Conservation (phyloP, 23 red algal genomes). For the Pyropia haitanensis region DNA sequence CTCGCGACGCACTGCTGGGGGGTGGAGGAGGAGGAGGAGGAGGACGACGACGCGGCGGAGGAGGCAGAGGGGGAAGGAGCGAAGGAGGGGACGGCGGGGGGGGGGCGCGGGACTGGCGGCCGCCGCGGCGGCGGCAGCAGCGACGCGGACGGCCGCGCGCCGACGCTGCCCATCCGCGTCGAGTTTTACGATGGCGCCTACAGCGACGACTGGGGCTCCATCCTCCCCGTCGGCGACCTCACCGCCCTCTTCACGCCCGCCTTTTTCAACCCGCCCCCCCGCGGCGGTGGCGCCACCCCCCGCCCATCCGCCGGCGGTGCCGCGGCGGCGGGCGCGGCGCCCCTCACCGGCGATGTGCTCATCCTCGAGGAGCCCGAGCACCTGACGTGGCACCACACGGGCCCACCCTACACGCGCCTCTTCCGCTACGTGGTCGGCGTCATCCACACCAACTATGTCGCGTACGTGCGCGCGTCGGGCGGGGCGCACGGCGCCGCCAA, state of each 20-base stretch:
- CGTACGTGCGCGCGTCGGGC: constrained; percentile 19
- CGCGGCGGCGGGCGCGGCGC: neutral
- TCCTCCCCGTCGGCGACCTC: constrained; percentile 62
- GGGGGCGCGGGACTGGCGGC: too few relatives aligned
- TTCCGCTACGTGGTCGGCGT: constrained; percentile 60
- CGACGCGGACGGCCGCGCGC: constrained; percentile 3
- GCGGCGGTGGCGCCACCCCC: too few relatives aligned
- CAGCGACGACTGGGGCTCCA: constrained; percentile 25
- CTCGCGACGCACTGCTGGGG: neutral
- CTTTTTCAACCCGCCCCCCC: too few relatives aligned
- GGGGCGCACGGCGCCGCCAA: constrained; percentile 15
- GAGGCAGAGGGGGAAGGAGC: too few relatives aligned
- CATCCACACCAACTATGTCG: constrained; percentile 79
- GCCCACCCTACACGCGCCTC: constrained; percentile 33
- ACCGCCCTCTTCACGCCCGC: constrained; percentile 12
- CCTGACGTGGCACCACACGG: constrained; percentile 72
- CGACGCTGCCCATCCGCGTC: constrained; percentile 7
- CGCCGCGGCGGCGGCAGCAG: neutral
- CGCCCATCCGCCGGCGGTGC: too few relatives aligned
- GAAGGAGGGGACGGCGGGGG: too few relatives aligned
- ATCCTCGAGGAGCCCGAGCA: constrained; percentile 88
- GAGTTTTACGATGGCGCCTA: constrained; percentile 62
- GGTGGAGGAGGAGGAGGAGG: too few relatives aligned
- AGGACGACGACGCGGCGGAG: too few relatives aligned
- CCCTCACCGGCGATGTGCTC: constrained; percentile 23